Evolutionary conservation across 106 monocot species (phyloP).

Genomic region (Phalaenopsis aphrodite): DNA sequence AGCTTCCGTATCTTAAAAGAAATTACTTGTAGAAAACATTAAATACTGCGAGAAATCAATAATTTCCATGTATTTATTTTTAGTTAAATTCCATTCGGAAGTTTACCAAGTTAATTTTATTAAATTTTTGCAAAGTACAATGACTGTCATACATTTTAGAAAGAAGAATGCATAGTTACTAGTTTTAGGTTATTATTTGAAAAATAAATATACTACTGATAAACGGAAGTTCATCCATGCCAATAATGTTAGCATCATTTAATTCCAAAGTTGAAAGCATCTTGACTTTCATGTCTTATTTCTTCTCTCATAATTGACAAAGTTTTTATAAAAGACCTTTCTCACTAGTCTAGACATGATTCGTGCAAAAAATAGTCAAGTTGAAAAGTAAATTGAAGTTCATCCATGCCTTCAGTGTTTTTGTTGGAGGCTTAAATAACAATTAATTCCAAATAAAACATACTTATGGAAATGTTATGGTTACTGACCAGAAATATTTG

Average conservation of each 20-base stretch:
- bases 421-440: background rate
- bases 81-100: background rate
- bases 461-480: background rate
- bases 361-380: background rate
- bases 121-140: background rate
- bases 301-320: background rate
- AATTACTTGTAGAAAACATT: background rate
- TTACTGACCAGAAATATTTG: conserved; percentile 24
- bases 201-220: background rate
- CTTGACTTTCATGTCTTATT: background rate
- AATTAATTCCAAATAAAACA: background rate
- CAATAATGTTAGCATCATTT: background rate
- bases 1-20: background rate
- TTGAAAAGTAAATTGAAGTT: conserved; percentile 1
- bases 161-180: background rate
- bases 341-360: background rate
- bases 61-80: background rate
- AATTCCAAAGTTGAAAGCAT: background rate
- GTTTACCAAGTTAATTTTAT: background rate
- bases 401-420: background rate
- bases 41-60: background rate
- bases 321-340: too few species aligned
- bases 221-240: background rate
- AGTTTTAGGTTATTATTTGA: background rate
- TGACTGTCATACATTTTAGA: background rate